These are phyloP conservation scores for Trypanosoma lewisi DNA, from an alignment of 208 protist species.

Conservation along the genomic window DNA sequence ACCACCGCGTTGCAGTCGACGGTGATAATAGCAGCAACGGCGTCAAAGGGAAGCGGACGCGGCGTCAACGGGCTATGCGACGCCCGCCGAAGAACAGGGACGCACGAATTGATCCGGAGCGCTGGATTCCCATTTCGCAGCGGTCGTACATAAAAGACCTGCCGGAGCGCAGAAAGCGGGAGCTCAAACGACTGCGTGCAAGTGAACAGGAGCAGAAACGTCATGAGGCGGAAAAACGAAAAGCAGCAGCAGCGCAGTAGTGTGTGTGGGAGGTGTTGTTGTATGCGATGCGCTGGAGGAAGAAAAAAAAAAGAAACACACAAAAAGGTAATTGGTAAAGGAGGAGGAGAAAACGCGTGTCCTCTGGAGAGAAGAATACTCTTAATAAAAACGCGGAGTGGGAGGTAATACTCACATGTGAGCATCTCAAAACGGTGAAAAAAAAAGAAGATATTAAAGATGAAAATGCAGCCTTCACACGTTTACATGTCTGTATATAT, in stretches of 20 bases:
- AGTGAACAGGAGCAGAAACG: constrained; percentile 84
- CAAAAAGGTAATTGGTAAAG: no score
- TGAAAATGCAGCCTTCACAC: no score
- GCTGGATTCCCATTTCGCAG: constrained; percentile 80
- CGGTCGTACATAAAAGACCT: constrained; percentile 86
- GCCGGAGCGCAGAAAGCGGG: constrained; percentile 71
- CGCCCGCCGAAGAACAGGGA: constrained; percentile 68
- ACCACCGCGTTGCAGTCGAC: constrained; percentile 36
- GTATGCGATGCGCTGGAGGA: no score
- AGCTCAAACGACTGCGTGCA: constrained; percentile 77
- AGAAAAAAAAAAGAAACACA: no score
- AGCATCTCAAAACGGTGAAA: no score
- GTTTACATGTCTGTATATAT: no score
- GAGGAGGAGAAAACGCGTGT: no score
- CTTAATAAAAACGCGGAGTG: no score
- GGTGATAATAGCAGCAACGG: not conserved
- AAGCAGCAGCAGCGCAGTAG: constrained; percentile 14
- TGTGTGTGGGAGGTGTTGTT: not conserved
- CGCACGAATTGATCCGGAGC: constrained; percentile 74
- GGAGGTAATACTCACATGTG: no score
- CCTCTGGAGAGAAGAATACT: no score
- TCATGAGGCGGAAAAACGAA: constrained; percentile 41
- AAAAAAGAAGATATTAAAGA: no score
- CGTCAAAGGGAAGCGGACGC: constrained; percentile 10
- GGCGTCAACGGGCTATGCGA: constrained; percentile 44